Base-by-base conservation (phyloP, 495 filamentous ascomycete genomes). In the Penicillium subrubescens region DNA sequence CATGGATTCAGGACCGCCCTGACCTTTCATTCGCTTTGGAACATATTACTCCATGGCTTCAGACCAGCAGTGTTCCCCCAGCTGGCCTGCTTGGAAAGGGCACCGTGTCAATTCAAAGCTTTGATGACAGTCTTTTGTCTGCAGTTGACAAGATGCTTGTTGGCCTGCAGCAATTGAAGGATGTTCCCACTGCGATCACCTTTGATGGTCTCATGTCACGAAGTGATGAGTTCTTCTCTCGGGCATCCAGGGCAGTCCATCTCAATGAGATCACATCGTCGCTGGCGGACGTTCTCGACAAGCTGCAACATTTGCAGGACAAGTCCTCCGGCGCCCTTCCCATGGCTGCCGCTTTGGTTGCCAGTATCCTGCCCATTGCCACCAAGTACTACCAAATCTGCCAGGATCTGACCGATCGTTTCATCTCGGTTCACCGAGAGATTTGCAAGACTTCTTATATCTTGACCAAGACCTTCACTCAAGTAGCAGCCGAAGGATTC, bases 401-500 rank as follows among this genome's bases (percentile, higher is more conserved):
- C 70, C 69, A 79, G 19, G 76, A 83, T 17, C 68, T 85, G 29
- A 67, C 90, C 5, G 65, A 75, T 14, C 75, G 82, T 17, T 87
- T 86, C 70, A 71, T 83, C 4, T 75, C 78, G 11, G 78, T 90
- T 5, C 90, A 97, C 68, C 77, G 82, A 19, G 82, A 89, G 31
- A 86, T 87, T 3, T 92, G 89, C 74, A 91, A 90, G 61, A 82
- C 94, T 52, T 86, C 89, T 0, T 89, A 89, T 67, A 84, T 88
- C 10, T 84, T 98, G 44, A 83, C 89, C 29, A 90, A 89, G 44
- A 86, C 87, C 0, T 95, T 97, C 63, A 84, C 83, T 5, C 87
- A 91, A 54, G 81, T 98, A 34, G 87, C 89, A 2, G 83, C 85
- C 8, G 88, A 94, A 72, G 96, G 96, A 11, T 97, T 97, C 81